Conservation (phyloP, 2,329 filamentous ascomycete species). For the Xylariaceae sp. region DNA sequence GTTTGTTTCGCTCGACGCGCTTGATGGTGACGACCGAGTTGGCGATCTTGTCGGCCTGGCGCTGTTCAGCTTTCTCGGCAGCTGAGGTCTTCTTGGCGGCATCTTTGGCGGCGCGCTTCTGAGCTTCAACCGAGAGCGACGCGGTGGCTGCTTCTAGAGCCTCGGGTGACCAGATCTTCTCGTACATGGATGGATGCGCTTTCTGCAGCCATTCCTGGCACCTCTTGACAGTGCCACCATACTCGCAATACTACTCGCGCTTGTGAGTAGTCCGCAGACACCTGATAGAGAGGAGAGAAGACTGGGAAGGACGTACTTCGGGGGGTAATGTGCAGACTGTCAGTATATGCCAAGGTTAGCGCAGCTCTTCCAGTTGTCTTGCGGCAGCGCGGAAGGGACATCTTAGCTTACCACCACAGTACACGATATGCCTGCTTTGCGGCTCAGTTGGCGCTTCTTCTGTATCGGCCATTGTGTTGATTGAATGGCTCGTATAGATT, state of each 20-base stretch:
- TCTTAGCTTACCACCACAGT: conserved; percentile 54
- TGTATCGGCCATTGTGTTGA: conserved; percentile 47
- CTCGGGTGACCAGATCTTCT: conserved; percentile 80
- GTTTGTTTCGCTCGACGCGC: conserved; percentile 96
- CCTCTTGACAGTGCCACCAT: conserved; percentile 92
- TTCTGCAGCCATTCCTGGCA: conserved; percentile 93
- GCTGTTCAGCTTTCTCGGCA: conserved; percentile 80
- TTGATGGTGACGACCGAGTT: conserved; percentile 85
- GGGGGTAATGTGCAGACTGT: conserved; percentile 62
- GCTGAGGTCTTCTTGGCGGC: conserved; percentile 96
- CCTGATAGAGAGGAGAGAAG: background rate
- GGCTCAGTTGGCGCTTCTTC: conserved; percentile 43
- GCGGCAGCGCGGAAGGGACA: background rate
- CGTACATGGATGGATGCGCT: conserved; percentile 69
- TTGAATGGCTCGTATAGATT: background rate
- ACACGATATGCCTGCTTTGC: conserved; percentile 48
- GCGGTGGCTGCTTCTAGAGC: conserved; percentile 80
- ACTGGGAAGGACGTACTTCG: conserved; percentile 43
- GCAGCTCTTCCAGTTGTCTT: no score
- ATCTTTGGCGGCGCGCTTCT: conserved; percentile 93
- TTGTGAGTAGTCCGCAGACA: no score
- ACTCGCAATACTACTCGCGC: conserved; percentile 86
- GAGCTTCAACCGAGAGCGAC: conserved; percentile 81
- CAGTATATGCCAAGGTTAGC: no score
- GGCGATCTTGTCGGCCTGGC: conserved; percentile 77